Evolutionary conservation across 352 stramenopile species (phyloP).

Genomic region (Phytophthora kernoviae): DNA sequence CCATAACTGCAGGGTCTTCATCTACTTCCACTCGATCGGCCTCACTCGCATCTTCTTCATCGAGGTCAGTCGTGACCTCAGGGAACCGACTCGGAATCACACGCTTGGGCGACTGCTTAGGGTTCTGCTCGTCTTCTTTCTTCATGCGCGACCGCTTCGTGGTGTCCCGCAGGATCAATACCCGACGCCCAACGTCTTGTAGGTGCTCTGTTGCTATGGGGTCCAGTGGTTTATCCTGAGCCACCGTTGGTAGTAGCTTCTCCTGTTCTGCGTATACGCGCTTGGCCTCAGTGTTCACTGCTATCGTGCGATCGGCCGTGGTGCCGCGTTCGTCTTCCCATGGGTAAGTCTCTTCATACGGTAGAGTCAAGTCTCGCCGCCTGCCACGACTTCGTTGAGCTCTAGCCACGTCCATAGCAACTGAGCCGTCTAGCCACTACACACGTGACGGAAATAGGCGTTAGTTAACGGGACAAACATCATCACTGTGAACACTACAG

Average conservation of each 20-base stretch:
- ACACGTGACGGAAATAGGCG: constrained; percentile 20
- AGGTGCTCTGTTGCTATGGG: constrained; percentile 47
- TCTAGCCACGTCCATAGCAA: constrained; percentile 9
- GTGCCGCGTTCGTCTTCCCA: constrained; percentile 62
- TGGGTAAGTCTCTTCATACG: constrained; percentile 51
- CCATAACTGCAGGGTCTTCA: constrained; percentile 30
- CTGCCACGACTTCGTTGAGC: constrained; percentile 3
- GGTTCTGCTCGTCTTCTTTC: constrained; percentile 13
- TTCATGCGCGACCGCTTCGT: constrained; percentile 41
- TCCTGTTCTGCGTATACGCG: constrained; percentile 60
- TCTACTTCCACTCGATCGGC: constrained; percentile 26
- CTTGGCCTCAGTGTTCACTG: constrained; percentile 60
- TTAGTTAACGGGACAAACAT: constrained; percentile 6
- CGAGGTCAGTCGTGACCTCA: constrained; percentile 28
- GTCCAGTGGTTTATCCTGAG: constrained; percentile 51
- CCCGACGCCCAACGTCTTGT: constrained; percentile 61
- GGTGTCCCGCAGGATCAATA: constrained; percentile 59
- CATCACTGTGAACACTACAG: constrained; percentile 1
- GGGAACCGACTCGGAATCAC: constrained; percentile 61
- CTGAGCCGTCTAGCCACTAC: constrained; percentile 1
- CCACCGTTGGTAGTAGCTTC: constrained; percentile 54
- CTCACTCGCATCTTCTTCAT: constrained; percentile 35
- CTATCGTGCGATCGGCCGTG: constrained; percentile 51
- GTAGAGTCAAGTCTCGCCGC: constrained; percentile 21
- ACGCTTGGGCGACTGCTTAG: constrained; percentile 37